Evolutionary conservation across 331 rosid genomes (phyloP).

Genomic region (Spiraea crenata): DNA sequence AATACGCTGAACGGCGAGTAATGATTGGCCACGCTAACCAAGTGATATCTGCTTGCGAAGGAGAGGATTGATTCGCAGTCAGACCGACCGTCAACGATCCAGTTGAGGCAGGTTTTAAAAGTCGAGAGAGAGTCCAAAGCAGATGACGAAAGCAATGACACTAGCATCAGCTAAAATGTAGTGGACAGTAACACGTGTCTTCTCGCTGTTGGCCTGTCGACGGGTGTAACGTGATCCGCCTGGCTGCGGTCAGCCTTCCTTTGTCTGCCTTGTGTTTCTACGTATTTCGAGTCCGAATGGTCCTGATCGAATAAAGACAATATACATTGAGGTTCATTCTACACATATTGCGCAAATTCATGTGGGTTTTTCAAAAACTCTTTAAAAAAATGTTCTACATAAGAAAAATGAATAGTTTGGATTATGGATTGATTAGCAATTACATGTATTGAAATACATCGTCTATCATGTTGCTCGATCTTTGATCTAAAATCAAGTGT

Average conservation of each 20-base stretch:
- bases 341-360: too few species aligned
- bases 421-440: too few species aligned
- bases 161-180: not conserved
- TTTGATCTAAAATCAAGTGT: too few species aligned
- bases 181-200: slow-evolving; percentile 23
- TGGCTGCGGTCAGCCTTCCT: slow-evolving; percentile 1
- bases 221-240: not conserved
- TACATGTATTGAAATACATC: too few species aligned
- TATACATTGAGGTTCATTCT: too few species aligned
- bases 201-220: not conserved
- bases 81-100: slow-evolving; percentile 31
- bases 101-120: slow-evolving; percentile 7
- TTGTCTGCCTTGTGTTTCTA: not conserved
- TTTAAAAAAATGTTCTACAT: too few species aligned
- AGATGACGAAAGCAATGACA: slow-evolving; percentile 67
- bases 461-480: too few species aligned
- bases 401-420: too few species aligned
- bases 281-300: not conserved
- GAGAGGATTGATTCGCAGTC: too few species aligned
- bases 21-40: not conserved
- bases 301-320: too few species aligned
- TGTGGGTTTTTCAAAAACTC: too few species aligned
- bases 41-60: not conserved
- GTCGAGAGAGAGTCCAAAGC: not conserved
- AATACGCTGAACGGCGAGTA: not conserved